A percentile compares a stretch with the other conserved stretches of the same genome.
Evolutionary conservation across 2,329 filamentous ascomycete species (phyloP).

Genomic region (Alternaria infectoria): DNA sequence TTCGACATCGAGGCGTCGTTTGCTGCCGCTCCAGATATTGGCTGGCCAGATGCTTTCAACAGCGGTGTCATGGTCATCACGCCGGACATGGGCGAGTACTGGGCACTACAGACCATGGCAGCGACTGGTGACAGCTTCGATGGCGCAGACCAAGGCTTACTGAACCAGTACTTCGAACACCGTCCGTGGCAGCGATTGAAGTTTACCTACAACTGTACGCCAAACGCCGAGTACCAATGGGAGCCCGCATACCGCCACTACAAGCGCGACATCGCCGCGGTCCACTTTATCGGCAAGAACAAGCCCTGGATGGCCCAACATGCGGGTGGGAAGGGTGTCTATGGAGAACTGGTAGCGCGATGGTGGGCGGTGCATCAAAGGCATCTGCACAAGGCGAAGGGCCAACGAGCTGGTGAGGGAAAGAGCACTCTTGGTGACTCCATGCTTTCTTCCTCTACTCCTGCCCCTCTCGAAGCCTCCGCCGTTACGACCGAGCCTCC

Average conservation of each 20-base stretch:
- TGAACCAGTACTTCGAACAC: slow-evolving; percentile 92
- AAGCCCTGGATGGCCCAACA: slow-evolving; percentile 76
- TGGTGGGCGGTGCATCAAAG: slow-evolving; percentile 97
- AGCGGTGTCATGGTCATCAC: slow-evolving; percentile 93
- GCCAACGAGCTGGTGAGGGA: slow-evolving; percentile 9
- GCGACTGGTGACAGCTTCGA: slow-evolving; percentile 91
- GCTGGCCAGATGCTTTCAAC: slow-evolving; percentile 98
- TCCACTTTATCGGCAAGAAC: slow-evolving; percentile 90
- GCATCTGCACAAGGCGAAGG: slow-evolving; percentile 64
- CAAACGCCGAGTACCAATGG: slow-evolving; percentile 96
- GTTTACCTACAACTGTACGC: slow-evolving; percentile 97
- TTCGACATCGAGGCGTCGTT: slow-evolving; percentile 70
- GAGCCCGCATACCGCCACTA: slow-evolving; percentile 93
- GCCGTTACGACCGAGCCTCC: slow-evolving; percentile 50
- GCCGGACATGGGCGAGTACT: slow-evolving; percentile 86
- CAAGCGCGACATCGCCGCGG: slow-evolving; percentile 84
- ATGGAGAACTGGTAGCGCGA: slow-evolving; percentile 80
- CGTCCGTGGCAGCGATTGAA: slow-evolving; percentile 80
- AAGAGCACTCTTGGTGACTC: slow-evolving; percentile 13
- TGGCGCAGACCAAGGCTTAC: slow-evolving; percentile 90
- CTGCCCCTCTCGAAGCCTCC: slow-evolving; percentile 36
- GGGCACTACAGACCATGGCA: slow-evolving; percentile 82
- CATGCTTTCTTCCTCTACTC: slow-evolving; percentile 15
- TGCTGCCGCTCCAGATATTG: slow-evolving; percentile 87
- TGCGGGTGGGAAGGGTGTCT: slow-evolving; percentile 65